These are phyloP conservation scores for Euphrasia arctica DNA, from an alignment of 305 asterid genomes.

Conservation along the genomic window DNA sequence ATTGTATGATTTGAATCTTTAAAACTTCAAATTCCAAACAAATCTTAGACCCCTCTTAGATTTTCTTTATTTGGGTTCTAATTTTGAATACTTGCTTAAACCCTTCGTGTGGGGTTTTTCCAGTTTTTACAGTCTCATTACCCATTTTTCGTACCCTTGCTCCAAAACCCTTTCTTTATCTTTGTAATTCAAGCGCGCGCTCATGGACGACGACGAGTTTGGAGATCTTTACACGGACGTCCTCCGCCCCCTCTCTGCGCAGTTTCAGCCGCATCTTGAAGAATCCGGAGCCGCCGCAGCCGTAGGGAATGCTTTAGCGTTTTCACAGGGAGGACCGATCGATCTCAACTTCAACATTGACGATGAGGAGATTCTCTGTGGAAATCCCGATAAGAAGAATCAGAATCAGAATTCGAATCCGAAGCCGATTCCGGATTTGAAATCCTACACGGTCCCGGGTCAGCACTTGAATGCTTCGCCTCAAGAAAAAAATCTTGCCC, in stretches of 20 bases:
- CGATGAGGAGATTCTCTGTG: conserved; percentile 43
- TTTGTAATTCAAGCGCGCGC: conserved; percentile 26
- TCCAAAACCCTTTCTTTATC: conserved; percentile 31
- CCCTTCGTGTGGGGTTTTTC: too few relatives aligned
- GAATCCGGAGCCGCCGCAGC: conserved; percentile 23
- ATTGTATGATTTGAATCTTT: too few relatives aligned
- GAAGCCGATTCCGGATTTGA: conserved; percentile 26
- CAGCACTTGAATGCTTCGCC: conserved; percentile 30
- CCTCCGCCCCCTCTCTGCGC: conserved; percentile 53
- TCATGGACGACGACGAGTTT: conserved; percentile 85
- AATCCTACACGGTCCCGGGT: conserved; percentile 1
- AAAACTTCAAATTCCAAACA: too few relatives aligned
- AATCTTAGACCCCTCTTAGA: too few relatives aligned
- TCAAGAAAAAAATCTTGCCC: conserved; percentile 38
- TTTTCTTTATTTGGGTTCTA: too few relatives aligned
- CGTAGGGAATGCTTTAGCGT: too few relatives aligned
- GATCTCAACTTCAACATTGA: conserved; percentile 53
- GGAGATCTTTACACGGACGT: conserved; percentile 98
- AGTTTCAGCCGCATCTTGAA: conserved; percentile 34
- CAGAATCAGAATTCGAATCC: neutral
- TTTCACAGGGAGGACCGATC: conserved; percentile 32
- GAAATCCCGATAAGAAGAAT: conserved; percentile 41
- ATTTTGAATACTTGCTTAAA: too few relatives aligned
- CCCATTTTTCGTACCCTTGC: conserved; percentile 8
- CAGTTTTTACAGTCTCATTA: neutral